Evolutionary conservation across 176 grass and related monocot genomes (phyloP).

Genomic region (Triticum turgidum): DNA sequence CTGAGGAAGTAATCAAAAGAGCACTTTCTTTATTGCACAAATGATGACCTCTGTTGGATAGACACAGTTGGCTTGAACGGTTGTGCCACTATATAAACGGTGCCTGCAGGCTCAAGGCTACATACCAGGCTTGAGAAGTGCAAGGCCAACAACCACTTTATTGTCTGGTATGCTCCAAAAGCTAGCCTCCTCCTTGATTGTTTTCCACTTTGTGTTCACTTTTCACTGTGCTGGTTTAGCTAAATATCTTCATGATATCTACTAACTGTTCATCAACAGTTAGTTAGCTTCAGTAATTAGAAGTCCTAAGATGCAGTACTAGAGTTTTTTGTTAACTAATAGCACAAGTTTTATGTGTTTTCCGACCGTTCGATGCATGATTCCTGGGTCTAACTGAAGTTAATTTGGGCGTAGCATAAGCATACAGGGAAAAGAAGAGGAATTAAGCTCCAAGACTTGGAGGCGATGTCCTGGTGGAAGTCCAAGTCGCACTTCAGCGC

Average conservation of each 20-base stretch:
- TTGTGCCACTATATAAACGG: not conserved
- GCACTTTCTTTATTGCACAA: not conserved
- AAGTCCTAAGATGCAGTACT: too few species aligned
- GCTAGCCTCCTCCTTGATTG: not conserved
- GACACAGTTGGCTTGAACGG: not conserved
- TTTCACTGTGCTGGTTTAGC: constrained; percentile 25
- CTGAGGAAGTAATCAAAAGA: not conserved
- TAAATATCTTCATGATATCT: constrained; percentile 6
- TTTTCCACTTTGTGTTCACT: not conserved
- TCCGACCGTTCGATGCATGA: not conserved
- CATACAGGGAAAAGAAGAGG: not conserved
- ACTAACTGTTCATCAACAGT: not conserved
- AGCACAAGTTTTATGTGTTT: not conserved
- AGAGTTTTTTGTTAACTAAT: not conserved
- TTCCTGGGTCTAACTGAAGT: not conserved
- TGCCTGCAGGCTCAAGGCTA: not conserved
- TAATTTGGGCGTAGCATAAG: not conserved
- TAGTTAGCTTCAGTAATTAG: not conserved
- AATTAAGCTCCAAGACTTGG: not conserved
- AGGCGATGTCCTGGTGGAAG: constrained; percentile 21
- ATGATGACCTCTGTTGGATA: not conserved
- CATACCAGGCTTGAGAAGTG: not conserved
- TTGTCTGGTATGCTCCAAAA: constrained; percentile 25
- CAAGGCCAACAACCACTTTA: not conserved
- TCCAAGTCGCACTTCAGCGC: not conserved